Percentiles rank a stretch among this genome's conserved stretches.
Evolutionary conservation across 148 eudicot genomes (phyloP).

Genomic region (Rheum nobile): DNA sequence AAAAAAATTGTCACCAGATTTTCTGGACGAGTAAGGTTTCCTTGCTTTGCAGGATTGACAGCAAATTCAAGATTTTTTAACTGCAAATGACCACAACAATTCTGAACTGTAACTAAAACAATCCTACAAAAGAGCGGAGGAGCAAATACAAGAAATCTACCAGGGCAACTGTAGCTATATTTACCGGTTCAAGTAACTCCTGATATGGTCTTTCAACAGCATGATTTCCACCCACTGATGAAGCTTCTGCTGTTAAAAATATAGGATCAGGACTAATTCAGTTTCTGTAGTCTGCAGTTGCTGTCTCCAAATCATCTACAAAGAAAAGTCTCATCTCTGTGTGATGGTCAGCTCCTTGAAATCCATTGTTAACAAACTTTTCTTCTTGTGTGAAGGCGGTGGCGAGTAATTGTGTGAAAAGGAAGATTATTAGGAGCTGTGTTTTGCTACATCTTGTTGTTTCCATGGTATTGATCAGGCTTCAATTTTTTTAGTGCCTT

Average conservation of each 20-base stretch:
- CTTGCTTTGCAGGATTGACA: constrained; percentile 65
- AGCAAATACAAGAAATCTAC: constrained; percentile 17
- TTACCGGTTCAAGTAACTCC: no score
- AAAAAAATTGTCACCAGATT: constrained; percentile 29
- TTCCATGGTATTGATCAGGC: no score
- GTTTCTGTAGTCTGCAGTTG: constrained; percentile 36
- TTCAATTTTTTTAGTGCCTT: not conserved
- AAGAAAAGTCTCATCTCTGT: constrained; percentile 42
- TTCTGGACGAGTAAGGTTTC: constrained; percentile 72
- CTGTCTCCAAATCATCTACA: constrained; percentile 64
- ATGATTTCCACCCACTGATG: no score
- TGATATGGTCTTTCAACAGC: no score
- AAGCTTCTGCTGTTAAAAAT: constrained; percentile 11
- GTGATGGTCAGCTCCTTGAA: not conserved
- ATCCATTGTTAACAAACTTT: not conserved
- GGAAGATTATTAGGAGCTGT: not conserved
- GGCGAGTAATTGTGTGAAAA: no score
- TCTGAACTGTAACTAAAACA: not conserved
- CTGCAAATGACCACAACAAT: constrained; percentile 21
- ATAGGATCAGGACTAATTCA: constrained; percentile 70
- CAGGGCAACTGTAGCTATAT: constrained; percentile 12
- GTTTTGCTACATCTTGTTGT: not conserved
- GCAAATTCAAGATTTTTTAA: constrained; percentile 67
- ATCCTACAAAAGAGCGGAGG: not conserved
- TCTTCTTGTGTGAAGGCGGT: no score